These are phyloP conservation scores for Komagataella phaffii DNA, from an alignment of 805 yeast species.

Conservation along the genomic window DNA sequence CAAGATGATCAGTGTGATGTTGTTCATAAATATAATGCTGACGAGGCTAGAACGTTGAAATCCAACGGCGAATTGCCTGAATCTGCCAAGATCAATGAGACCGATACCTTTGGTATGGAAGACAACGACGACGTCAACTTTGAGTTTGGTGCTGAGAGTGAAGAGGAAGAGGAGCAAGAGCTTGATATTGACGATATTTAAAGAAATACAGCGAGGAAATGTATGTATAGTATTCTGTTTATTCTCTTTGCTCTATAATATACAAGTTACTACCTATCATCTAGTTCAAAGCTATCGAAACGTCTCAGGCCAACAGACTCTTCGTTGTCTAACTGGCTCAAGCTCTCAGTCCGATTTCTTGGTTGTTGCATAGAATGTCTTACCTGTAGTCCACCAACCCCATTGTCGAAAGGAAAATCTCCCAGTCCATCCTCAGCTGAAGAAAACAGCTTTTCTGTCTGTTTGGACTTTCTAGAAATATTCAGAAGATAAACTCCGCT, in stretches of 20 bases:
- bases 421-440: conserved; percentile 30
- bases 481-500: conserved; percentile 78
- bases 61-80: conserved; percentile 96
- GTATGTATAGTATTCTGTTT: neutral
- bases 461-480: conserved; percentile 54
- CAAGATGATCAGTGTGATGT: conserved; percentile 98
- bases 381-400: conserved; percentile 65
- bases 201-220: conserved; percentile 3
- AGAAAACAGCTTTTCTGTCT: conserved; percentile 30
- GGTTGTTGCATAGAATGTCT: conserved; percentile 63
- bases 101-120: conserved; percentile 92
- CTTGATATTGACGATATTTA: conserved; percentile 94
- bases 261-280: conserved; percentile 26
- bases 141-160: conserved; percentile 88
- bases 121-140: conserved; percentile 96
- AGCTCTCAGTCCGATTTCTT: conserved; percentile 23
- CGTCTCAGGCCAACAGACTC: conserved; percentile 43
- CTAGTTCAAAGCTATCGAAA: conserved; percentile 45
- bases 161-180: conserved; percentile 52
- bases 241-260: conserved; percentile 2
- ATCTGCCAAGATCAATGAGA: conserved; percentile 92
- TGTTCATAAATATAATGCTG: conserved; percentile 90
- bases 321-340: conserved; percentile 16
- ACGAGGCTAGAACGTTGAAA: conserved; percentile 95
- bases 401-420: conserved; percentile 74